Base-by-base conservation (phyloP, 495 filamentous ascomycete genomes). In the Penicillium dipodomyicola region DNA sequence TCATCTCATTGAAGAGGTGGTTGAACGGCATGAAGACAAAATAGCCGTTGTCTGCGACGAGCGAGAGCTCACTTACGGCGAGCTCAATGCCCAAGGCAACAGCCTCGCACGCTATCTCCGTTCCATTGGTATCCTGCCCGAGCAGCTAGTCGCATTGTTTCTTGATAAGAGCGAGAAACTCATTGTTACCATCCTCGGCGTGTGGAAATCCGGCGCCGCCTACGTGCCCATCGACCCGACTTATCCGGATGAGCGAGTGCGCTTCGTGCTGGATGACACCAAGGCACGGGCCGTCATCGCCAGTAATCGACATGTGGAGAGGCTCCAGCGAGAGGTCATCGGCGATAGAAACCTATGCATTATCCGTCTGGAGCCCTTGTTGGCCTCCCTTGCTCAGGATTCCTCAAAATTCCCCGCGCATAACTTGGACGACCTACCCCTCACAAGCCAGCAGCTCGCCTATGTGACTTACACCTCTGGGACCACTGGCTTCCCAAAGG, bases 1-100 rank as follows among this genome's bases (percentile, higher is more conserved):
- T 42, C 40, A 42, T 42, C 40, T 42, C 40, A 22, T 42, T 10
- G 40, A 42, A 42, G 40, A 42, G 40, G 40, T 42, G 40, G 40
- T 10, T 22, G 17, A 42, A 42, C 40, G 40, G 19, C 40, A 42
- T 17, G 40, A 42, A 42, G 19, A 42, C 40, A 42, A 42, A 42
- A 19, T 42, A 7, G 40, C 40, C 17, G 19, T 42, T 42, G 19
- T 42, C 19, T 42, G 40, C 40, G 40, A 42, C 19, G 40, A 42
- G 40, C 40, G 19, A 42, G 40, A 42, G 40, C 40, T 42, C 40
- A 42, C 40, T 10, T 42, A 42, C 19, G 40, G 40, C 40, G 40
- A 42, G 40, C 40, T 42, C 40, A 42, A 42, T 22, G 40, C 40
- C 40, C 40, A 42, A 7, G 8, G 17, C 40, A 42, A 42, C 40